Evolutionary conservation across 1,284 basidiomycete species (phyloP).

Genomic region (Melampsora americana): DNA sequence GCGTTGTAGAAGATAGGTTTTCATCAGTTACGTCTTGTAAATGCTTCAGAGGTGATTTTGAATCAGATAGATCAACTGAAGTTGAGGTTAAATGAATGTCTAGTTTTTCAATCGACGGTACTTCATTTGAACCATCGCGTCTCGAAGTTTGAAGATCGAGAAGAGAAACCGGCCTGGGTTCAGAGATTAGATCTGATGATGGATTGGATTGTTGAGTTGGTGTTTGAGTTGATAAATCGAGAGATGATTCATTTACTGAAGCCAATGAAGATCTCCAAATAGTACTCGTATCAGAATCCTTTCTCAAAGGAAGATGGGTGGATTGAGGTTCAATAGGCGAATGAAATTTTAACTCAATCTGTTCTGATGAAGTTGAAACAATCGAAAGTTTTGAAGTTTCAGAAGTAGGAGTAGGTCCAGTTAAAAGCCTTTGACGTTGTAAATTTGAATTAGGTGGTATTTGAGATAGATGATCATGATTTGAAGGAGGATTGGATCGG

Average conservation of each 20-base stretch:
- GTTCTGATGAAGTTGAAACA: not conserved
- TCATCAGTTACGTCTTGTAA: not conserved
- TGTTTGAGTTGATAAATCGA: not conserved
- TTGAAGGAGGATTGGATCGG: not conserved
- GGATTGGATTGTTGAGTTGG: not conserved
- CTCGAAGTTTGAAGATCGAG: not conserved
- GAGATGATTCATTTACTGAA: not conserved
- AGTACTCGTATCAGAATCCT: constrained; percentile 4
- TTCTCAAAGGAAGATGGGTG: not conserved
- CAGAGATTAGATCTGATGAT: not conserved
- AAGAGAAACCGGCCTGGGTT: not conserved
- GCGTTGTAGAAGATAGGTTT: not conserved
- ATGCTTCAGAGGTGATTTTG: not conserved
- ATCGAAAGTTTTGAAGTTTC: not conserved
- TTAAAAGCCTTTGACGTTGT: not conserved
- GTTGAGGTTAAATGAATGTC: not conserved
- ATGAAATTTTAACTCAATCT: not conserved
- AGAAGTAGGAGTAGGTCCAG: not conserved
- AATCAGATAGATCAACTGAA: not conserved
- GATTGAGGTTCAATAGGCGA: not conserved
- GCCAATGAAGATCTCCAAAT: not conserved
- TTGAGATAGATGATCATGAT: not conserved
- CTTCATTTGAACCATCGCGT: not conserved
- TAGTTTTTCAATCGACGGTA: not conserved
- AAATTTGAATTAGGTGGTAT: not conserved